Evolutionary conservation across 306 rosid species (phyloP).

Genomic region (Styphnolobium japonicum): DNA sequence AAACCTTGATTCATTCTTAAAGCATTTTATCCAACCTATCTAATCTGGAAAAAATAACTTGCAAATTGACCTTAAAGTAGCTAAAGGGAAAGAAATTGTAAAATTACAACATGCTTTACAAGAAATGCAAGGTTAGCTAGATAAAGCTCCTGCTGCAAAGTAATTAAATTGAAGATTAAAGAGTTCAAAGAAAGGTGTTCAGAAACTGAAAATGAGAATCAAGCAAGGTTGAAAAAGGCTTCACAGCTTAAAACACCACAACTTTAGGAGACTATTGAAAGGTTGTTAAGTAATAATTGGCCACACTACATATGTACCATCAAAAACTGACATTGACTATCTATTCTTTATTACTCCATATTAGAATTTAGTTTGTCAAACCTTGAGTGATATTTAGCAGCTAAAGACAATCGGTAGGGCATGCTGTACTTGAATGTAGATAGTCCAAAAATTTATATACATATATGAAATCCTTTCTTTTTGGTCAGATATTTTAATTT

Average conservation of each 20-base stretch:
- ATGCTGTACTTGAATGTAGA: slow-evolving; percentile 7
- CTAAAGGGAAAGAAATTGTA: slow-evolving; percentile 71
- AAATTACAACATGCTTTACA: slow-evolving; percentile 59
- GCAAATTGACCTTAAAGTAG: slow-evolving; percentile 81
- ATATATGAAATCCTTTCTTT: background rate
- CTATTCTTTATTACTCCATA: slow-evolving; percentile 42
- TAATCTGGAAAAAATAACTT: slow-evolving; percentile 26
- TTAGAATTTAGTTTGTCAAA: slow-evolving; percentile 70
- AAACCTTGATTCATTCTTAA: slow-evolving; percentile 1
- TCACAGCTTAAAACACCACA: slow-evolving; percentile 58
- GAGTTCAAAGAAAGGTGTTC: slow-evolving; percentile 55
- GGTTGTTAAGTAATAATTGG: slow-evolving; percentile 41
- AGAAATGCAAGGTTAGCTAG: slow-evolving; percentile 69
- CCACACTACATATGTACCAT: slow-evolving; percentile 4
- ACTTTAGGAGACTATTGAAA: slow-evolving; percentile 77
- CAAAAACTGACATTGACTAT: slow-evolving; percentile 29
- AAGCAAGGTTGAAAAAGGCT: slow-evolving; percentile 64
- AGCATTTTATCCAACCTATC: background rate
- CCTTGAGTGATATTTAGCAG: slow-evolving; percentile 34
- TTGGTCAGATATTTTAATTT: background rate
- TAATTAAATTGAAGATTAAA: slow-evolving; percentile 37
- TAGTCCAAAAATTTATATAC: background rate
- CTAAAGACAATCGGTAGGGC: background rate
- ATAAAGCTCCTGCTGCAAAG: slow-evolving; percentile 59
- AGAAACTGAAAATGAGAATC: slow-evolving; percentile 47